Conservation (phyloP, 83 land plant species). For the Thuja plicata region DNA sequence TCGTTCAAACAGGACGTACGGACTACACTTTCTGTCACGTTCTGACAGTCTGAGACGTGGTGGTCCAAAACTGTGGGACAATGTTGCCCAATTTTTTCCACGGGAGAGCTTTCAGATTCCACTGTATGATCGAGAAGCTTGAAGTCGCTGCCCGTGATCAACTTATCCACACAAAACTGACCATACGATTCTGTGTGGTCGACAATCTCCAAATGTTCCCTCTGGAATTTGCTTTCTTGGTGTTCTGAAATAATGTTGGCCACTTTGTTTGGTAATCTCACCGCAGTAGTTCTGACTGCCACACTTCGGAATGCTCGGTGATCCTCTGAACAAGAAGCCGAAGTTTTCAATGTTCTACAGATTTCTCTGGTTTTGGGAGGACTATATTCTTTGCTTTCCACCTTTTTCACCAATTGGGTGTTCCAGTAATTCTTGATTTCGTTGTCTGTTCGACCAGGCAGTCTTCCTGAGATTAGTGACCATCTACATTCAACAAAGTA, state of each 20-base stretch:
- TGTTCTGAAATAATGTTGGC: background rate
- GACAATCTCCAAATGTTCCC: background rate
- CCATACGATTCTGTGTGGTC: background rate
- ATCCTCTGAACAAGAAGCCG: background rate
- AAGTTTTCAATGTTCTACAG: background rate
- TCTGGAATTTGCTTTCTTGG: too few species aligned
- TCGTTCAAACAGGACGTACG: background rate
- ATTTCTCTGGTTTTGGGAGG: background rate
- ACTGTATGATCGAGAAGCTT: background rate
- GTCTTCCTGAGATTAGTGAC: background rate
- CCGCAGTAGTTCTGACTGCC: background rate
- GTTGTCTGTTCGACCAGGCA: background rate
- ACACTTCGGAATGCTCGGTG: background rate
- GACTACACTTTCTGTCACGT: background rate
- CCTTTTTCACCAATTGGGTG: background rate
- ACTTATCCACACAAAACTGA: background rate
- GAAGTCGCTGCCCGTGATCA: background rate
- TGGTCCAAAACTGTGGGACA: background rate
- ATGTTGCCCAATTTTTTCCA: background rate
- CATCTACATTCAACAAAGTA: background rate
- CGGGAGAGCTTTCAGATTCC: background rate
- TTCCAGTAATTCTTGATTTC: constrained; percentile 4
- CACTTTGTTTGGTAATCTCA: background rate
- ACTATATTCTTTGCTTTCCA: background rate
- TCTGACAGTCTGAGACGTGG: background rate